Percentiles rank a stretch among this genome's conserved stretches.
These are phyloP conservation scores for Phlegmacium glaucopus DNA, from an alignment of 768 basidiomycete genomes.

Conservation along the genomic window DNA sequence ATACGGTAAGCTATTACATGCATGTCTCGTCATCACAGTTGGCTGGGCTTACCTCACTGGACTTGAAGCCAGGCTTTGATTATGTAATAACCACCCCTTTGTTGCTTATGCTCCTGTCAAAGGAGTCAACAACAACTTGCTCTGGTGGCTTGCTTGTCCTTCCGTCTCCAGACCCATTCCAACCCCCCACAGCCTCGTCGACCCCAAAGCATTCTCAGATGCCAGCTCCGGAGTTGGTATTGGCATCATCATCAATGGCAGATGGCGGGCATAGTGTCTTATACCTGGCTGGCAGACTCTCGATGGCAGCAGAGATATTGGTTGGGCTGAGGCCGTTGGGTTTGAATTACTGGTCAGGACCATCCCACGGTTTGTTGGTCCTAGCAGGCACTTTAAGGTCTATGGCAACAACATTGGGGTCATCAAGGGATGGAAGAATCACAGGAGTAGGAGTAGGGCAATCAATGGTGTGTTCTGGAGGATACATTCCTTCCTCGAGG, in stretches of 20 bases:
- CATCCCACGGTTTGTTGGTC: neutral
- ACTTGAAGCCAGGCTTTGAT: constrained; percentile 17
- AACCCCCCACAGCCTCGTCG: constrained; percentile 7
- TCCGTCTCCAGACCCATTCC: constrained; percentile 26
- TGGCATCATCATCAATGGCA: constrained; percentile 17
- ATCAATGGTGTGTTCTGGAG: constrained; percentile 21
- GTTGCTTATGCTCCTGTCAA: neutral
- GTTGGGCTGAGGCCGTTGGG: constrained; percentile 41
- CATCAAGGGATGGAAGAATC: constrained; percentile 32
- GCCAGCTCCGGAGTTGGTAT: constrained; percentile 29
- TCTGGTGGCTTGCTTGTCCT: neutral
- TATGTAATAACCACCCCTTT: neutral
- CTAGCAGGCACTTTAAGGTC: constrained; percentile 14
- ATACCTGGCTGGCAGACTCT: constrained; percentile 13
- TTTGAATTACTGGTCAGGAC: constrained; percentile 33
- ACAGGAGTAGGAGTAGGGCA: constrained; percentile 20
- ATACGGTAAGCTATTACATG: constrained; percentile 34
- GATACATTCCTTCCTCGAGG: constrained; percentile 3
- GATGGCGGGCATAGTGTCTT: constrained; percentile 29
- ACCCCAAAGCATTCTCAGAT: constrained; percentile 32
- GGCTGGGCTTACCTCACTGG: constrained; percentile 34
- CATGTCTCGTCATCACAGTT: constrained; percentile 14
- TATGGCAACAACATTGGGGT: constrained; percentile 33
- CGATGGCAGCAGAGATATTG: constrained; percentile 29
- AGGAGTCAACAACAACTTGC: neutral